Evolutionary conservation across 306 rosid species (phyloP).

Genomic region (Alnus glutinosa): DNA sequence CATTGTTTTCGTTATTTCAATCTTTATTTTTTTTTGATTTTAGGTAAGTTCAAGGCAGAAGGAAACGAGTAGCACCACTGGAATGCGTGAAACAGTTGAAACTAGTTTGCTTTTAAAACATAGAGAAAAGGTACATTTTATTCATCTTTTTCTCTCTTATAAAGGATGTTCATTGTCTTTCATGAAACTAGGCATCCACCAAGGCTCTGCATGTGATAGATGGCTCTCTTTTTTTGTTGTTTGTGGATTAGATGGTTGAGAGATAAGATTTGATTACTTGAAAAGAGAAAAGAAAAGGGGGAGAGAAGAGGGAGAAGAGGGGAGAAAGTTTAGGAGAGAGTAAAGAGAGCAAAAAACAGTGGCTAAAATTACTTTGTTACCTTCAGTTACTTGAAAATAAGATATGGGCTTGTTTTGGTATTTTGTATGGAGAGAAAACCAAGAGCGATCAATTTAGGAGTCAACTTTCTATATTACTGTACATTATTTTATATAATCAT

Average conservation of each 20-base stretch:
- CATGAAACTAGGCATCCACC: constrained; percentile 1
- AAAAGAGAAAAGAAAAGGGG: neutral
- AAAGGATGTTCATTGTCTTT: neutral
- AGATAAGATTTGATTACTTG: neutral
- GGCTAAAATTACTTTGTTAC: neutral
- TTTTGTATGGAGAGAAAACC: neutral
- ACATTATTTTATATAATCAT: neutral
- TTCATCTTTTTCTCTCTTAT: constrained; percentile 1
- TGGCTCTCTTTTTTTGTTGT: neutral
- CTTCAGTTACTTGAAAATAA: neutral
- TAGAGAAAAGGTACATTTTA: constrained; percentile 75
- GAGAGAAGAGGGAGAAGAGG: neutral
- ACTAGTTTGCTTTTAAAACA: constrained; percentile 94
- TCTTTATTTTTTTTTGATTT: constrained; percentile 33
- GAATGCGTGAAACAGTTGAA: constrained; percentile 91
- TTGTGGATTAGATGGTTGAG: neutral
- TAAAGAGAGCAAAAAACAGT: neutral
- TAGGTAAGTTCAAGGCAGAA: constrained; percentile 96
- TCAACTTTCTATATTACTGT: neutral
- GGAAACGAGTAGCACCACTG: constrained; percentile 96
- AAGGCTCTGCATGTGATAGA: neutral
- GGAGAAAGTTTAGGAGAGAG: neutral
- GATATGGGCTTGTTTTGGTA: neutral
- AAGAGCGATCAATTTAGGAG: neutral
- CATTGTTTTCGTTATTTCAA: constrained; percentile 21